Base-by-base conservation (phyloP, 2,329 filamentous ascomycete genomes). In the Aureobasidium leucospermi region DNA sequence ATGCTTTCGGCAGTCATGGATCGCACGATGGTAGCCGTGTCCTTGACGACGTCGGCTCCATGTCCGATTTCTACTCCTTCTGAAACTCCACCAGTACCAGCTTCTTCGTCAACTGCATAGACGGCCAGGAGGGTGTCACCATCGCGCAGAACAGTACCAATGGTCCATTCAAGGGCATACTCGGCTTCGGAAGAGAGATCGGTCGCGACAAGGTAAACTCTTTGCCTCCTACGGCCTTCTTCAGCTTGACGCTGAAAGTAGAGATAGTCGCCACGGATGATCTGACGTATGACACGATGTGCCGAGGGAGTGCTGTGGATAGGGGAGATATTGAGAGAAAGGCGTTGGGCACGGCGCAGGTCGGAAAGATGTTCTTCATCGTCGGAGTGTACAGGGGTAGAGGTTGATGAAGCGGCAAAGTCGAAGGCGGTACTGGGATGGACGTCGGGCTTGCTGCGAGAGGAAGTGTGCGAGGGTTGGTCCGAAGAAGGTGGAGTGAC, bases 131-230 rank as follows among this genome's bases (percentile, higher is more conserved):
- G 80, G 0, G 93, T 97, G 70, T 99, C 94, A 7, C 94, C 94
- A 66, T 97, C 92, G 51, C 94, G 84, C 32, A 99, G 79, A 6
- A 97, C 91, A 0, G 93, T 97, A 7, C 94, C 94, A 59, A 99
- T 92, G 0, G 93, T 94, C 94, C 94, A 99, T 72, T 99, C 94
- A 34, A 99, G 79, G 1, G 94, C 94, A 71, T 97, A 95, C 6
- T 90, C 89, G 4, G 93, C 92, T 75, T 99, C 94, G 39, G 94
- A 89, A 66, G 92, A 96, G 3, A 97, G 77, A 73, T 99, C 94
- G 0, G 90, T 96, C 3, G 94, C 93, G n/a, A 96, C 91, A 15
- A 99, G 78, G 70, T 97, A 99, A 67, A 94, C 95, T 57, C 94
- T 84, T 62, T 93, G 83, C 57, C 89, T 84, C 52, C 89, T 85